These are phyloP conservation scores for Pythium phragmiticola DNA, from an alignment of 352 stramenopile species.

Conservation along the genomic window DNA sequence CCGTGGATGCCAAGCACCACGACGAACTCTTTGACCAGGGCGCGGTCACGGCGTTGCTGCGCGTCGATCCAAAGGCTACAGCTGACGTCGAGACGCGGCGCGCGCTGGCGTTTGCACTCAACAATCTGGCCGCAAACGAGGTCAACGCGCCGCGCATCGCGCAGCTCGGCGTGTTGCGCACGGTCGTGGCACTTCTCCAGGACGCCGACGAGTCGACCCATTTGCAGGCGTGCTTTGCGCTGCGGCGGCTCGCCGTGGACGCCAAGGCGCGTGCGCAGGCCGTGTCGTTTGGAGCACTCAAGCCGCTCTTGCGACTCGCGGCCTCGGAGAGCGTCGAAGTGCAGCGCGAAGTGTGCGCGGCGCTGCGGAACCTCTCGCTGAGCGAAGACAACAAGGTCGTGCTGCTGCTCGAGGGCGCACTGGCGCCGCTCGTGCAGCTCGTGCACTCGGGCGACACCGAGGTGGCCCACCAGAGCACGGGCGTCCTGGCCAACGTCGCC, in stretches of 20 bases:
- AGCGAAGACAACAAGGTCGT: constrained; percentile 92
- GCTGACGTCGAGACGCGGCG: constrained; percentile 90
- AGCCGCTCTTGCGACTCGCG: constrained; percentile 86
- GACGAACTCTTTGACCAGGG: constrained; percentile 92
- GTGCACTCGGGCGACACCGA: constrained; percentile 90
- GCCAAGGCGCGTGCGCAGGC: constrained; percentile 91
- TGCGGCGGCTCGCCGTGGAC: constrained; percentile 90
- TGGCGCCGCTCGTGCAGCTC: constrained; percentile 85
- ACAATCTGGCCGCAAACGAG: constrained; percentile 92
- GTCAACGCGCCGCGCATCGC: constrained; percentile 85
- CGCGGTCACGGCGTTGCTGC: constrained; percentile 87
- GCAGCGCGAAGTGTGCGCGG: constrained; percentile 90
- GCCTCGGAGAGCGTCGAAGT: constrained; percentile 90
- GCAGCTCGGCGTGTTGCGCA: constrained; percentile 85
- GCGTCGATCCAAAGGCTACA: constrained; percentile 71
- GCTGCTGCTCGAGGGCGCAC: constrained; percentile 84
- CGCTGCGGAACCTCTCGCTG: constrained; percentile 90
- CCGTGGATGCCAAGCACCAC: constrained; percentile 87
- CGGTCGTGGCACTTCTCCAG: constrained; percentile 83
- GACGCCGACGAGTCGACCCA: constrained; percentile 92
- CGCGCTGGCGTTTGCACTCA: constrained; percentile 92
- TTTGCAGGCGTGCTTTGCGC: constrained; percentile 90
- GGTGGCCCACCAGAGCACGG: constrained; percentile 88
- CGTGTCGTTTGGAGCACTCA: constrained; percentile 90
- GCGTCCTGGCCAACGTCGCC: constrained; percentile 92